Evolutionary conservation across 345 rosid genomes (phyloP).

Genomic region (Melaleuca quinquenervia): DNA sequence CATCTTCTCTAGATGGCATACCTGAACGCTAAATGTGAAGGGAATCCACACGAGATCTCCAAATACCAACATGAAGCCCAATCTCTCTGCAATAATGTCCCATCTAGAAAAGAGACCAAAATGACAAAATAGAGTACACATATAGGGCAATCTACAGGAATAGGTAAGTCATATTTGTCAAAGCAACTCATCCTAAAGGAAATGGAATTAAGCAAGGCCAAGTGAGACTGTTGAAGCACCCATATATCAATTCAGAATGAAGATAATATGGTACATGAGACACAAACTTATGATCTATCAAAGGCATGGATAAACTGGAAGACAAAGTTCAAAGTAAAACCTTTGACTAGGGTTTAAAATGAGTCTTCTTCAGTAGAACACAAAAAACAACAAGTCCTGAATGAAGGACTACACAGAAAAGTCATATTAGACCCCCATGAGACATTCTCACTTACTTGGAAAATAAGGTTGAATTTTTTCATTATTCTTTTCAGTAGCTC

Average conservation of each 20-base stretch:
- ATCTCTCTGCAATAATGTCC: slow-evolving; percentile 95
- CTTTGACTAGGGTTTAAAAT: background rate
- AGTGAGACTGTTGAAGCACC: background rate
- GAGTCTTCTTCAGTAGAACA: background rate
- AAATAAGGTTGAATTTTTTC: background rate
- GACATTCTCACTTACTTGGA: background rate
- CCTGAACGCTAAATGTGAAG: slow-evolving; percentile 96
- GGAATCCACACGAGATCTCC: slow-evolving; percentile 98
- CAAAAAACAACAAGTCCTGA: background rate
- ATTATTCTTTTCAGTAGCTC: background rate
- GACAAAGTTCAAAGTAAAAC: background rate
- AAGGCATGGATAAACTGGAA: background rate
- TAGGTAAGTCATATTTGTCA: background rate
- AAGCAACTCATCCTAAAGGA: background rate
- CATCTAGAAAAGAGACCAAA: slow-evolving; percentile 37
- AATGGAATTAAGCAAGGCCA: no score
- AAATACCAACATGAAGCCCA: slow-evolving; percentile 94
- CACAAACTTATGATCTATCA: background rate
- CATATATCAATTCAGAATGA: background rate
- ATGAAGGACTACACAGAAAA: background rate
- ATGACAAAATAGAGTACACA: background rate
- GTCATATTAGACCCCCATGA: background rate
- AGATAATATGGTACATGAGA: background rate
- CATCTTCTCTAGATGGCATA: slow-evolving; percentile 1
- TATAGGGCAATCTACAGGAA: background rate